Percentiles rank a stretch among this genome's conserved stretches.
Conservation (phyloP, 352 stramenopile genomes). For the Thalassiosira allenii region DNA sequence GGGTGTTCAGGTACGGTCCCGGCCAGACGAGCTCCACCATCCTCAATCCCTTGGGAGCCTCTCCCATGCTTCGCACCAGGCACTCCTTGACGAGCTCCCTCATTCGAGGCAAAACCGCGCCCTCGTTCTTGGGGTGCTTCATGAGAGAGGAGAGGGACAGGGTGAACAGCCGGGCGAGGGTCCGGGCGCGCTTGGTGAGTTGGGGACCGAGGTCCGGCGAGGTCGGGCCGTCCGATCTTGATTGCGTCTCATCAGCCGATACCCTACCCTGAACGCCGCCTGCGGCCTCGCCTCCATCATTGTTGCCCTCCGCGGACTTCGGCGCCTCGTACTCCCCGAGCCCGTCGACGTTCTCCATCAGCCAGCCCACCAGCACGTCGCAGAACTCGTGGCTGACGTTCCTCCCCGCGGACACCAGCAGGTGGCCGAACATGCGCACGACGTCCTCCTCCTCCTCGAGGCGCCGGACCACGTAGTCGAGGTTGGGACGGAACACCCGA, state of each 20-base stretch:
- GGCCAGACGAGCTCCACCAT: constrained; percentile 61
- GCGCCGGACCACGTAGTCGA: constrained; percentile 91
- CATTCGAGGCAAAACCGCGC: constrained; percentile 92
- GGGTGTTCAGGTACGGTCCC: constrained; percentile 94
- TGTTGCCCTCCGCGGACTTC: background rate
- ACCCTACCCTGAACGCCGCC: background rate
- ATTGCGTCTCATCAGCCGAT: too few relatives aligned
- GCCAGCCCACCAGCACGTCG: constrained; percentile 94
- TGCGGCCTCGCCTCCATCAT: background rate
- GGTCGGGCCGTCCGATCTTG: background rate
- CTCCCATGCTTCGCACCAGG: constrained; percentile 54
- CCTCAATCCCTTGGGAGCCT: background rate
- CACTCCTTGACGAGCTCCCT: constrained; percentile 93
- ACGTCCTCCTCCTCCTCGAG: constrained; percentile 94
- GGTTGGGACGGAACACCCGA: constrained; percentile 84
- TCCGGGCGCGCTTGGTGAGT: constrained; percentile 51
- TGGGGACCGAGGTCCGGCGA: background rate
- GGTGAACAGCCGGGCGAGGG: constrained; percentile 92
- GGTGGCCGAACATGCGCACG: constrained; percentile 90
- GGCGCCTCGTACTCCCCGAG: constrained; percentile 66
- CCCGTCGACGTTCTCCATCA: constrained; percentile 94
- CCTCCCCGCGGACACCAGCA: constrained; percentile 92
- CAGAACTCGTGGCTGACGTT: constrained; percentile 92
- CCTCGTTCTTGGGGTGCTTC: constrained; percentile 96
- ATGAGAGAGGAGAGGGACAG: constrained; percentile 96